Conservation (phyloP, 257 asterid species). For the Nicotiana undulata region DNA sequence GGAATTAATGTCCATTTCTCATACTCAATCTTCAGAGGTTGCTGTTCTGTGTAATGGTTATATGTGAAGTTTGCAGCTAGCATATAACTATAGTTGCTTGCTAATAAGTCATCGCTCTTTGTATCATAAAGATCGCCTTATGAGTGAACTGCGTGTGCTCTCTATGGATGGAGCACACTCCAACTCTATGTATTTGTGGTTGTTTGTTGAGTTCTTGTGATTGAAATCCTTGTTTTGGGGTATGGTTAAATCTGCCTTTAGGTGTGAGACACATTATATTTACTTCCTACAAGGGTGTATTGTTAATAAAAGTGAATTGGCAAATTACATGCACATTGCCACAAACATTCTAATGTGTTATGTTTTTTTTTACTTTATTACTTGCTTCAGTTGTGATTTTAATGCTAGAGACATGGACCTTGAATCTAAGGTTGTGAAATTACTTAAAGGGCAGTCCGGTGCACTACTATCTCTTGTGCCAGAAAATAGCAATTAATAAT, state of each 20-base stretch:
- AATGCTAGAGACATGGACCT: no score
- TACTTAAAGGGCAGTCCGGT: no score
- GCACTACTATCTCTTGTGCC: no score
- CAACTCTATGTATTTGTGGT: background rate
- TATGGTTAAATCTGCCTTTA: background rate
- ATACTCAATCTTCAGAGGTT: slow-evolving; percentile 11
- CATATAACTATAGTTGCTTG: background rate
- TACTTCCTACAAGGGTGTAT: background rate
- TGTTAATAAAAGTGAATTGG: no score
- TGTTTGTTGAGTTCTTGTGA: background rate
- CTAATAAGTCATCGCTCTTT: background rate
- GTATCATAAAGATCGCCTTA: background rate
- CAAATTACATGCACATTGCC: no score
- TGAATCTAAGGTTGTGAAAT: no score
- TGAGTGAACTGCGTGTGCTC: background rate
- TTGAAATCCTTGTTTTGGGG: background rate
- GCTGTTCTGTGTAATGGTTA: slow-evolving; percentile 13
- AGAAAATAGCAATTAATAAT: no score
- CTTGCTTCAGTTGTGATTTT: no score
- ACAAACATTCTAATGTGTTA: no score
- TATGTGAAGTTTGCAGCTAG: background rate
- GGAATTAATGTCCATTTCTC: slow-evolving; percentile 22
- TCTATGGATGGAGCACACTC: background rate
- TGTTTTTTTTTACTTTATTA: no score
- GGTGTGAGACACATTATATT: background rate